Percentiles rank a stretch among this genome's conserved stretches.
phyloP scores from a whole-genome alignment of 2,329 filamentous ascomycete species.

The Nannizzia gypsea region DNA sequence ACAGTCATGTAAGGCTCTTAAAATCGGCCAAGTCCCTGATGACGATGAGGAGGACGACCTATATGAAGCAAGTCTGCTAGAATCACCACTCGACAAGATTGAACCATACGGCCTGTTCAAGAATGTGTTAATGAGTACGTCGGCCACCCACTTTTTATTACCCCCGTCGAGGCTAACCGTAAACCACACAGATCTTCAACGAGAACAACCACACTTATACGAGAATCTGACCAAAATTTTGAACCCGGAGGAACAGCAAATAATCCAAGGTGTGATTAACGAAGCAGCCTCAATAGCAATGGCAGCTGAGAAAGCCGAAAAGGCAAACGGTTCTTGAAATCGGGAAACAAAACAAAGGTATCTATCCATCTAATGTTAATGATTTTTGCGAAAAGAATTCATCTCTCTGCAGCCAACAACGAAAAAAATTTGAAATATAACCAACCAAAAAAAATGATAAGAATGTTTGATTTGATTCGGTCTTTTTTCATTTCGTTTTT shows the following conservation, averaged over 20 bases:
- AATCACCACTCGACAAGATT: constrained; percentile 88
- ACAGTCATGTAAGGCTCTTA: constrained; percentile 53
- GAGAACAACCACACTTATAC: constrained; percentile 84
- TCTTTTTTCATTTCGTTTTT: neutral
- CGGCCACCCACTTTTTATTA: neutral
- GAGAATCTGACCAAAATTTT: constrained; percentile 66
- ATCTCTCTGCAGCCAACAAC: neutral
- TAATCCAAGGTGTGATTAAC: constrained; percentile 66
- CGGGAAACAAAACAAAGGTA: neutral
- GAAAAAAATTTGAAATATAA: neutral
- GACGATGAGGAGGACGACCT: constrained; percentile 78
- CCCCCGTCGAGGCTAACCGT: constrained; percentile 14
- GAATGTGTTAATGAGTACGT: constrained; percentile 67
- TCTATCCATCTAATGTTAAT: neutral
- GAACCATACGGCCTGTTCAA: constrained; percentile 91
- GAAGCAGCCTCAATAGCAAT: constrained; percentile 51
- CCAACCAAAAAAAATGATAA: neutral
- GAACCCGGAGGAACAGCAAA: constrained; percentile 64
- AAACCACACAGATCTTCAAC: constrained; percentile 57
- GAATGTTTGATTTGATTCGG: neutral
- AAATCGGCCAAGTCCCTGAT: constrained; percentile 60
- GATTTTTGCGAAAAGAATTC: neutral
- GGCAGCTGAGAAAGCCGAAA: constrained; percentile 25
- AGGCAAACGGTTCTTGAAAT: constrained; percentile 19
- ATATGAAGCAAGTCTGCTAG: constrained; percentile 82